Evolutionary conservation across 2,329 filamentous ascomycete species (phyloP).

Genomic region (Thielaviopsis punctulata): DNA sequence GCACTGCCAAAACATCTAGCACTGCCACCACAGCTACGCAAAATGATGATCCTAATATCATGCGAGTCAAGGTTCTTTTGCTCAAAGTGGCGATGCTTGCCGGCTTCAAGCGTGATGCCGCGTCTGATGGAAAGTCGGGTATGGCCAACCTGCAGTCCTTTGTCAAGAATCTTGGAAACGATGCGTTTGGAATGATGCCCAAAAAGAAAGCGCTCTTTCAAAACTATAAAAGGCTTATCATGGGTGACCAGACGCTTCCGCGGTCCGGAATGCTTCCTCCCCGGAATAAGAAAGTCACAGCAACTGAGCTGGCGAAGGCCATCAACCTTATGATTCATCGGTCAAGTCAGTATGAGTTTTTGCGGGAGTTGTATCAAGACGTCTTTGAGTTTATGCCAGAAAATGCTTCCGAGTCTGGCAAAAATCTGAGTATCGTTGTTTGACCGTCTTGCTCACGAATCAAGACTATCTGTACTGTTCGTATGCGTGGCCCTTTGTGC

Average conservation of each 20-base stretch:
- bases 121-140: constrained; percentile 26
- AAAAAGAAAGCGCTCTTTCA: constrained; percentile 57
- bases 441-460: constrained; percentile 16
- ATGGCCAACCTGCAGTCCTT: constrained; percentile 51
- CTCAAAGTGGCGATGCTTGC: constrained; percentile 74
- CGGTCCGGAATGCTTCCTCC: constrained; percentile 27
- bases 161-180: constrained; percentile 55
- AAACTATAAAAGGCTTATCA: constrained; percentile 65
- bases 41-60: constrained; percentile 59
- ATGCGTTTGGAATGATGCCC: constrained; percentile 58
- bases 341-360: constrained; percentile 56
- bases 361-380: constrained; percentile 64
- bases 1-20: constrained; percentile 46
- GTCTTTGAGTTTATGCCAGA: constrained; percentile 76
- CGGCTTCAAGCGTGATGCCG: constrained; percentile 50
- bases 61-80: constrained; percentile 61
- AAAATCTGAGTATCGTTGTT: constrained; percentile 44
- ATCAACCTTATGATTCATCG: constrained; percentile 58
- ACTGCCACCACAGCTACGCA: constrained; percentile 54
- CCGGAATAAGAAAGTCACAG: constrained; percentile 41
- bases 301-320: constrained; percentile 63
- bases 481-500: no score
- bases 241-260: constrained; percentile 46
- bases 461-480: no score
- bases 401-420: constrained; percentile 47